Base-by-base conservation (phyloP, 2,329 filamentous ascomycete genomes). In the Fusarium sp. region DNA sequence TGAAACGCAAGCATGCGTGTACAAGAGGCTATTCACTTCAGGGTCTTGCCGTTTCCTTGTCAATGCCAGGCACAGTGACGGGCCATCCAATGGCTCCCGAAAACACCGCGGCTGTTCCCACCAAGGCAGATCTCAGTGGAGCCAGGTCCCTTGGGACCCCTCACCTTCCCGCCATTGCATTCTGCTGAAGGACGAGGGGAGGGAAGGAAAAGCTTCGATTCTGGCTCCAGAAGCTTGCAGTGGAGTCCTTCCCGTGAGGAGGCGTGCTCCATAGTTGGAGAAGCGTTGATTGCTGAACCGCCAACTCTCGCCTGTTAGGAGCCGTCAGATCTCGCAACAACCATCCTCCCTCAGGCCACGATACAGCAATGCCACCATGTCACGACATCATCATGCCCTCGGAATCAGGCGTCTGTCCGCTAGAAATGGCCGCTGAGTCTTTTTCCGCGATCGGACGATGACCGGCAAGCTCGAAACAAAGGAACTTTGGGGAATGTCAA, bases 191-290 rank as follows among this genome's bases (percentile, higher is more conserved):
- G 68, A 70, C 56, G 70, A 73, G 60, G 60, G 62, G 70, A 68
- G 72, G 68, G 68, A 68, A 63, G 60, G 59, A 48, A 75, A 75
- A 59, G 72, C 73, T 75, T 75, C 73, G 72, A 75, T 75, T 70
- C 60, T 69, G 60, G 71, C 73, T 75, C 73, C 73, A 75, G 73
- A 75, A 75, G 73, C 54, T 71, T 72, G 50, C 61, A 62, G 73
- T 75, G 73, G 73, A 75, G 73, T 75, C 70, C 53, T 67, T 73
- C 68, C 73, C 72, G 70, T 66, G 73, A 75, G 66, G 72, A 75
- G 73, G 69, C 68, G 60, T 63, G 62, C 68, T 71, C 68, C 68
- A 69, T 70, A 75, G 62, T 75, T 75, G 73, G 72, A 73, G 73
- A 73, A 73, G 54, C 60, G 57, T 70, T 53, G 44, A 56, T 39